These are phyloP conservation scores for Euphorbia corollata DNA, from an alignment of 441 rosid species.

Conservation along the genomic window DNA sequence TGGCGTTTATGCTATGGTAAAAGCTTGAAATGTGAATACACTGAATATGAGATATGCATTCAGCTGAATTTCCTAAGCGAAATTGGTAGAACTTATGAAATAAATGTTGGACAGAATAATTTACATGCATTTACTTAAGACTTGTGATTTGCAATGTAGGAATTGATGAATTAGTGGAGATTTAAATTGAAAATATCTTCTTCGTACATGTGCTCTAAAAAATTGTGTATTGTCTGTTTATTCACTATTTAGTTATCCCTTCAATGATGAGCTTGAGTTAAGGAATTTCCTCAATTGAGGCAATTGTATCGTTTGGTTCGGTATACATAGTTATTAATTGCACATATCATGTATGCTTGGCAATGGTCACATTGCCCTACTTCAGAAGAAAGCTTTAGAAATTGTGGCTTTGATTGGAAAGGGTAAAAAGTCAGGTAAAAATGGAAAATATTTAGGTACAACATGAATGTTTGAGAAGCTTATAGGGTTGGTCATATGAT, in stretches of 20 bases:
- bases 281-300: background rate
- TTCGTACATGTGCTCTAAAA: background rate
- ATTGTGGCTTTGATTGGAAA: background rate
- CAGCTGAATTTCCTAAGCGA: background rate
- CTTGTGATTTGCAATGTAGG: background rate
- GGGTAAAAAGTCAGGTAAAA: background rate
- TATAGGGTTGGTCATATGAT: background rate
- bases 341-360: too few species aligned
- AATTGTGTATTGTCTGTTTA: background rate
- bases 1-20: background rate
- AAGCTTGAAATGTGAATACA: background rate
- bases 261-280: background rate
- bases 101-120: too few species aligned
- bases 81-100: background rate
- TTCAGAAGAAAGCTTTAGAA: too few species aligned
- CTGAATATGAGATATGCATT: background rate
- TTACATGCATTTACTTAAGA: background rate
- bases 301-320: background rate
- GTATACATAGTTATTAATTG: background rate
- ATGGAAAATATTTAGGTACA: background rate
- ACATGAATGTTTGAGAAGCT: background rate
- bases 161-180: background rate
- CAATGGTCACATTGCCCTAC: background rate
- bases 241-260: background rate
- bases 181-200: background rate